phyloP scores from a whole-genome alignment of 805 yeast genomes.

The Metschnikowia aberdeeniae region DNA sequence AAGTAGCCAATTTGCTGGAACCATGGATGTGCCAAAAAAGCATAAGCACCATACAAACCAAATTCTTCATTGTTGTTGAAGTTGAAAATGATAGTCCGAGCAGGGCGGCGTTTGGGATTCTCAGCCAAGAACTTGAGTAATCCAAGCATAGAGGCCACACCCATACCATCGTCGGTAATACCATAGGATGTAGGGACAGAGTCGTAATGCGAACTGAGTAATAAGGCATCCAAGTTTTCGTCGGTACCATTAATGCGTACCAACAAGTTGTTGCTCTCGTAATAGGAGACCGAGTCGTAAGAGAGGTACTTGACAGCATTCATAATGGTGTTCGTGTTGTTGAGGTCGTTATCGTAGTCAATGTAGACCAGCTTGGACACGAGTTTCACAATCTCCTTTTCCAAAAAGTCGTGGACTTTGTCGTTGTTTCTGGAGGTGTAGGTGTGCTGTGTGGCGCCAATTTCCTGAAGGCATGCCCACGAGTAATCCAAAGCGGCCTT shows the following conservation, averaged over 20 bases:
- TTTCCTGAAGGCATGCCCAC: constrained; percentile 71
- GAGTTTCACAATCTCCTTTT: constrained; percentile 26
- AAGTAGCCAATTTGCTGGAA: constrained; percentile 55
- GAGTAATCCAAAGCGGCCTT: constrained; percentile 35
- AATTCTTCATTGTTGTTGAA: constrained; percentile 89
- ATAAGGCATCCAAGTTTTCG: constrained; percentile 55
- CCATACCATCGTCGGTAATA: constrained; percentile 90
- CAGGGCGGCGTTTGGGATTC: constrained; percentile 45
- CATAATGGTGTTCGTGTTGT: constrained; percentile 43
- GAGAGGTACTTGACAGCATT: constrained; percentile 47
- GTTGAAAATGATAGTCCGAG: constrained; percentile 72
- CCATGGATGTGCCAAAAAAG: constrained; percentile 75
- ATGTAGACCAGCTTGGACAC: constrained; percentile 34
- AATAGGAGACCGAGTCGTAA: constrained; percentile 60
- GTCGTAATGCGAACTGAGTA: constrained; percentile 84
- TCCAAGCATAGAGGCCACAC: constrained; percentile 77
- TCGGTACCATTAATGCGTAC: constrained; percentile 69
- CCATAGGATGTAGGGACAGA: constrained; percentile 86
- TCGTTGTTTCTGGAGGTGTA: constrained; percentile 76
- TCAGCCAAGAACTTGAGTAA: constrained; percentile 47
- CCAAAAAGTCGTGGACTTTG: constrained; percentile 65
- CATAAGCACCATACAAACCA: constrained; percentile 77
- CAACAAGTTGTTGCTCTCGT: constrained; percentile 76
- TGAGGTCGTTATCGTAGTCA: constrained; percentile 39
- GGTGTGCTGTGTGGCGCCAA: constrained; percentile 69